Percentiles rank a stretch among this genome's conserved stretches.
These are phyloP conservation scores for Tetrastigma voinierianum DNA, from an alignment of 164 flowering plant genomes.

Conservation along the genomic window DNA sequence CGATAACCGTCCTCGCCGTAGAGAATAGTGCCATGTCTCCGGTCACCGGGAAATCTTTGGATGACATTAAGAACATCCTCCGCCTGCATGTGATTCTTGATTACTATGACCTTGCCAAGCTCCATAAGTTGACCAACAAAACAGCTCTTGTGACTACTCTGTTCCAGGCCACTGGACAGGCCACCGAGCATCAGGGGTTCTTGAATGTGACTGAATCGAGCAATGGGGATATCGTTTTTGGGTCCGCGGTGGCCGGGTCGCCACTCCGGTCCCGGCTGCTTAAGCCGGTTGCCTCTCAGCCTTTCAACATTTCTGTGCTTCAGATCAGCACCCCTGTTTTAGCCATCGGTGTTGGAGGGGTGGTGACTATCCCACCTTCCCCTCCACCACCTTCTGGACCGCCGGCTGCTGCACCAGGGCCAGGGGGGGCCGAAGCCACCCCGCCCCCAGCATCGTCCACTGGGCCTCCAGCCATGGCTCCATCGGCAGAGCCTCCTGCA, in stretches of 20 bases:
- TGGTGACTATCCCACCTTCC: background rate
- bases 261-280: conserved; percentile 32
- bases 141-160: conserved; percentile 48
- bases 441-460: conserved; percentile 9
- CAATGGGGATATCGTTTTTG: conserved; percentile 34
- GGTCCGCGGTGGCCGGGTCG: conserved; percentile 53
- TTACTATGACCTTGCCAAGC: conserved; percentile 52
- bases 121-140: conserved; percentile 27
- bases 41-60: conserved; percentile 29
- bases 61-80: conserved; percentile 34
- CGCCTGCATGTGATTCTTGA: conserved; percentile 63
- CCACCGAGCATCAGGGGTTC: conserved; percentile 45
- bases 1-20: conserved; percentile 70
- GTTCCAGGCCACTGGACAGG: conserved; percentile 51
- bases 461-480: conserved; percentile 7
- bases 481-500: conserved; percentile 10
- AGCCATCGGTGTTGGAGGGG: conserved; percentile 35
- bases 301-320: conserved; percentile 61
- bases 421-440: conserved; percentile 1
- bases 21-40: conserved; percentile 28
- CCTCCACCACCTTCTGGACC: conserved; percentile 17
- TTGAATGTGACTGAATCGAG: conserved; percentile 35
- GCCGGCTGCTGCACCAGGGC: conserved; percentile 7
- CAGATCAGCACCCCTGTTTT: conserved; percentile 41
- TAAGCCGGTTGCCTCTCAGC: conserved; percentile 36